Conservation (phyloP, 2,329 filamentous ascomycete species). For the Fusarium keratoplasticum region DNA sequence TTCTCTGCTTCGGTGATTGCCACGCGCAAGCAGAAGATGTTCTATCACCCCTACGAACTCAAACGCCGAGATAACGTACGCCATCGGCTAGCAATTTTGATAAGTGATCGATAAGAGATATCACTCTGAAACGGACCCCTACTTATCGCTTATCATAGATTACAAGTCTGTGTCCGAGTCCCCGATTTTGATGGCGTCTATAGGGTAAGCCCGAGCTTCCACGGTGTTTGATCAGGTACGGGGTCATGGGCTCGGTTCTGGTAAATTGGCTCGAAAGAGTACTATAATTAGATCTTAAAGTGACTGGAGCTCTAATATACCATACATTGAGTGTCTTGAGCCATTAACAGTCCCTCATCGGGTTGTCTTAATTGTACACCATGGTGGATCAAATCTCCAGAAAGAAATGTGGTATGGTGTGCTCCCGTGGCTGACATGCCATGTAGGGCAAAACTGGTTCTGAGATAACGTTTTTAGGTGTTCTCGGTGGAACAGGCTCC, state of each 20-base stretch:
- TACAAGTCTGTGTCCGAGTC: background rate
- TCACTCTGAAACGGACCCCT: background rate
- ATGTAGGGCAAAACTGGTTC: background rate
- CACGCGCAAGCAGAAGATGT: background rate
- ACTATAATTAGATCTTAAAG: background rate
- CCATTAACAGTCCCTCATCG: background rate
- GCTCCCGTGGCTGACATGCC: fast-evolving
- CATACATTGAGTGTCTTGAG: background rate
- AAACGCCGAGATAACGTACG: background rate
- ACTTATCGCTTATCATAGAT: background rate
- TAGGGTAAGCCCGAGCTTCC: background rate
- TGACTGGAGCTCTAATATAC: background rate
- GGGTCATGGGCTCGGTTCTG: background rate
- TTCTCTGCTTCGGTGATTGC: background rate
- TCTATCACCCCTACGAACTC: background rate
- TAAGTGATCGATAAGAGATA: background rate
- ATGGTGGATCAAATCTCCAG: background rate
- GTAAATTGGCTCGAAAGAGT: background rate
- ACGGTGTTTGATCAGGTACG: background rate
- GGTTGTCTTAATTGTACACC: background rate
- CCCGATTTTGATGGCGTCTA: background rate
- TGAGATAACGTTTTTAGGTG: conserved; percentile 58
- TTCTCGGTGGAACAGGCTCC: conserved; percentile 91
- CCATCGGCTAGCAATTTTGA: background rate
- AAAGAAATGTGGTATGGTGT: background rate